These are phyloP conservation scores for Lichenothelia convexa DNA, from an alignment of 495 filamentous ascomycete species.

Conservation along the genomic window DNA sequence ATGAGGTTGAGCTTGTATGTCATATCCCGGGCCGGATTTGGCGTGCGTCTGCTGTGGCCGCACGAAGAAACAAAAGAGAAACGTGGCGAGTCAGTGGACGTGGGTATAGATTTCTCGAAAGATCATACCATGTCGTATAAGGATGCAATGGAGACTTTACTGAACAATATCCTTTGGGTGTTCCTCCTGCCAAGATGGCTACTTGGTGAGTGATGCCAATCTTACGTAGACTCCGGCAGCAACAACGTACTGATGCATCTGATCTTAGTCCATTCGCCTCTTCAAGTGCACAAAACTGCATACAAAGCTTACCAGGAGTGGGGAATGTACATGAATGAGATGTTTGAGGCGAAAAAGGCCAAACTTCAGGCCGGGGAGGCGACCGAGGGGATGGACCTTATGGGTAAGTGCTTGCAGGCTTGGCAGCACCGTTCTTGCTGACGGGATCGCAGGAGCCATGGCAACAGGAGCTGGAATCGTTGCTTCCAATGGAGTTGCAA, in stretches of 20 bases:
- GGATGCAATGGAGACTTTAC: constrained; percentile 29
- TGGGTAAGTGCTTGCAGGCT: constrained; percentile 29
- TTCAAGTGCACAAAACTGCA: constrained; percentile 25
- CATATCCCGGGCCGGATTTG: constrained; percentile 50
- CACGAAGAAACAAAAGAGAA: constrained; percentile 7
- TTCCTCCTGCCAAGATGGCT: constrained; percentile 22
- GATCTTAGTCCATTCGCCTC: constrained; percentile 27
- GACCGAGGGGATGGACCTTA: constrained; percentile 41
- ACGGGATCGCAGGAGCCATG: constrained; percentile 11
- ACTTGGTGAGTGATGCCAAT: constrained; percentile 13
- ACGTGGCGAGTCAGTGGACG: constrained; percentile 16
- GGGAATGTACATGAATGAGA: constrained; percentile 44
- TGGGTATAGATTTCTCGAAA: constrained; percentile 23
- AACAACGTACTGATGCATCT: background rate
- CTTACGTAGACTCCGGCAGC: background rate
- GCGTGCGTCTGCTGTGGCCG: constrained; percentile 14
- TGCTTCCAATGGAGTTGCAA: background rate
- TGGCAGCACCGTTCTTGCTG: constrained; percentile 13
- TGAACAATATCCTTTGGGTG: constrained; percentile 11
- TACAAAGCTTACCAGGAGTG: constrained; percentile 39
- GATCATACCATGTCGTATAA: constrained; percentile 44
- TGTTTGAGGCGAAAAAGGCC: constrained; percentile 34
- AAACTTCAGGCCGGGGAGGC: constrained; percentile 28
- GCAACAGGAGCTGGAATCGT: constrained; percentile 18
- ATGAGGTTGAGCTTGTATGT: constrained; percentile 48